These are phyloP conservation scores for Penicillium paxilli DNA, from an alignment of 495 filamentous ascomycete genomes.

Conservation along the genomic window DNA sequence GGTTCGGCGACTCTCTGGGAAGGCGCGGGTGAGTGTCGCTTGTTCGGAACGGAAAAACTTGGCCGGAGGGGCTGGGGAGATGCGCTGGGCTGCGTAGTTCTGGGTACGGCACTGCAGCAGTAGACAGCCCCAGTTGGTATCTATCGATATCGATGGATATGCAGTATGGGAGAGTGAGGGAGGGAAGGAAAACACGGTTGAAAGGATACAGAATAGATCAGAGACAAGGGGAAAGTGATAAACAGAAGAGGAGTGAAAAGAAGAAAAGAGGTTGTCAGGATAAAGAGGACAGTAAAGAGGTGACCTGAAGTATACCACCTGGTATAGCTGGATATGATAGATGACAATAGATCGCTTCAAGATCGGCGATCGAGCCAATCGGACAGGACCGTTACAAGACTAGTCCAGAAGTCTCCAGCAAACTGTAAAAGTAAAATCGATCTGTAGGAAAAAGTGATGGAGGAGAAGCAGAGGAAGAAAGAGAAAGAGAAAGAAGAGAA, in stretches of 20 bases:
- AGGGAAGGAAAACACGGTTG: too few species aligned
- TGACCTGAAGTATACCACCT: too few species aligned
- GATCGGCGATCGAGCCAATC: constrained; percentile 22
- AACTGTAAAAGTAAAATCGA: constrained; percentile 15
- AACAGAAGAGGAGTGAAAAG: background rate
- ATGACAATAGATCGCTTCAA: background rate
- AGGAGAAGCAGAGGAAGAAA: constrained; percentile 3
- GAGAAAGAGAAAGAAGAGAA: constrained; percentile 5
- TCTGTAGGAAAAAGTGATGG: constrained; percentile 18
- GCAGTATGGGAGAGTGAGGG: too few species aligned
- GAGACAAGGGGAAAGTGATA: background rate
- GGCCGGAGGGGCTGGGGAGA: too few species aligned
- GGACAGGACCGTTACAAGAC: background rate
- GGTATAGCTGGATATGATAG: background rate
- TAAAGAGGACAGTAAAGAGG: background rate
- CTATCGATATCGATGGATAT: too few species aligned
- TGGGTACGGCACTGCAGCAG: constrained; percentile 35
- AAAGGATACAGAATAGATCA: background rate
- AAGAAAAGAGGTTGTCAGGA: background rate
- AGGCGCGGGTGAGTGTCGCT: constrained; percentile 44
- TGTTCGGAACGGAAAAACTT: constrained; percentile 48
- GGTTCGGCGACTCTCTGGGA: constrained; percentile 28
- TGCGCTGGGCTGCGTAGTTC: too few species aligned
- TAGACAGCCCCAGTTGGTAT: too few species aligned
- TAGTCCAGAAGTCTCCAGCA: background rate